Evolutionary conservation across 768 basidiomycete species (phyloP).

Genomic region (Phaeotremella skinneri): DNA sequence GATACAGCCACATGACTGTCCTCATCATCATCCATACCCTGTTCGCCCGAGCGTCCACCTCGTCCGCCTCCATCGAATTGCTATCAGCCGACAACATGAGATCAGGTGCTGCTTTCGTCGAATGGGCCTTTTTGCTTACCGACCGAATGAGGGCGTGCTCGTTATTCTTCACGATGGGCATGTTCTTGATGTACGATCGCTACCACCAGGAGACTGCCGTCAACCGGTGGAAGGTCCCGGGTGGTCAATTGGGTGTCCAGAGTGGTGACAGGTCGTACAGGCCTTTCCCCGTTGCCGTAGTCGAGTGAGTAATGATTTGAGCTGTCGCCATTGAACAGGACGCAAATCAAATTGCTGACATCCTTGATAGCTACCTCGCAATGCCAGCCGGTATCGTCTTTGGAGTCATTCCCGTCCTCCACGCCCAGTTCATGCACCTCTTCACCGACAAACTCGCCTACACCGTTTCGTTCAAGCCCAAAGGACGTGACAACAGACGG

Average conservation of each 20-base stretch:
- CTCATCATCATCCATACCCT: slow-evolving; percentile 15
- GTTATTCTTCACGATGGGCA: slow-evolving; percentile 22
- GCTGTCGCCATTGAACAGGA: neutral
- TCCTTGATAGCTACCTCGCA: slow-evolving; percentile 28
- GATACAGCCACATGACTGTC: slow-evolving; percentile 26
- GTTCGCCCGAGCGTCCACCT: slow-evolving; percentile 8
- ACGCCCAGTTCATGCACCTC: slow-evolving; percentile 44
- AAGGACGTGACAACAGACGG: slow-evolving; percentile 17
- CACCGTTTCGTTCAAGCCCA: slow-evolving; percentile 34
- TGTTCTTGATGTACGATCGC: slow-evolving; percentile 36
- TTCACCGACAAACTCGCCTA: slow-evolving; percentile 39
- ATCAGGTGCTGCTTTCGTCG: slow-evolving; percentile 13
- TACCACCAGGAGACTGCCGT: slow-evolving; percentile 36
- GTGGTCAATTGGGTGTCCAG: slow-evolving; percentile 24
- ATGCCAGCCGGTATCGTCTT: slow-evolving; percentile 39
- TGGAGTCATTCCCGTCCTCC: slow-evolving; percentile 40
- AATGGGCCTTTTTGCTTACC: slow-evolving; percentile 23
- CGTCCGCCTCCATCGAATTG: slow-evolving; percentile 12
- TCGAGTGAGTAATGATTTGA: slow-evolving; percentile 21
- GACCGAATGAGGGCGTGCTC: slow-evolving; percentile 21
- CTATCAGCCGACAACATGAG: slow-evolving; percentile 10
- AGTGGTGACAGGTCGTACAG: slow-evolving; percentile 19
- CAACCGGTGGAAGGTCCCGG: slow-evolving; percentile 23
- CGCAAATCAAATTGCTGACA: slow-evolving; percentile 2
- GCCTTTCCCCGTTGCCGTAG: slow-evolving; percentile 18